phyloP scores from a whole-genome alignment of 495 filamentous ascomycete genomes.

The Penicillium alfredii region DNA sequence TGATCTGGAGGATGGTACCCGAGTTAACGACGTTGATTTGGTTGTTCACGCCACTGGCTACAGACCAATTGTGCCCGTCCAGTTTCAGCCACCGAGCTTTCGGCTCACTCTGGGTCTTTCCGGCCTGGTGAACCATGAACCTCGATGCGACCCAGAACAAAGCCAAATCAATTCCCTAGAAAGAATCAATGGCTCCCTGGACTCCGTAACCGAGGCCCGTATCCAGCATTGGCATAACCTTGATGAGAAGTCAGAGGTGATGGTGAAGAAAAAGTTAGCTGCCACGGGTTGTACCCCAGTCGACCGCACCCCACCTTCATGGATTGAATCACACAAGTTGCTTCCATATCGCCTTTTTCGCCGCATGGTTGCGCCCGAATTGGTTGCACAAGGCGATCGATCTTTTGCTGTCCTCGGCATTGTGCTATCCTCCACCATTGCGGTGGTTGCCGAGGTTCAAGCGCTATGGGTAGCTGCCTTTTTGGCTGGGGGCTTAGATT shows the following conservation, averaged over 20 bases:
- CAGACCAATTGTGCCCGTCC: conserved; percentile 55
- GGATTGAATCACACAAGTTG: conserved; percentile 14
- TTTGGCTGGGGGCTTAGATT: conserved; percentile 27
- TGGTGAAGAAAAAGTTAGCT: conserved; percentile 8
- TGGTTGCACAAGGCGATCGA: conserved; percentile 48
- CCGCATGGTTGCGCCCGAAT: conserved; percentile 47
- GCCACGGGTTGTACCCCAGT: conserved; percentile 4
- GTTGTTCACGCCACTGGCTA: conserved; percentile 44
- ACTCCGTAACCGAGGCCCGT: neutral
- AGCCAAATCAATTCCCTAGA: neutral
- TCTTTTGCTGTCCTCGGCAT: conserved; percentile 58
- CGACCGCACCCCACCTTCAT: conserved; percentile 9
- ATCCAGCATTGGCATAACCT: conserved; percentile 14
- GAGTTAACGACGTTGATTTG: conserved; percentile 38
- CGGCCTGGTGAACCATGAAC: neutral
- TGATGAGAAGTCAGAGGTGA: conserved; percentile 8
- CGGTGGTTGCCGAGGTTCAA: conserved; percentile 55
- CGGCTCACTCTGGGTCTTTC: conserved; percentile 19
- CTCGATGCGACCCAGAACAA: neutral
- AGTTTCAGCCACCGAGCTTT: conserved; percentile 33
- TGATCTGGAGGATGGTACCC: conserved; percentile 8
- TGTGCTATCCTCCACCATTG: conserved; percentile 49
- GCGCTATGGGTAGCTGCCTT: conserved; percentile 64
- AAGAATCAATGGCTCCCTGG: neutral
- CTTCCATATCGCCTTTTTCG: conserved; percentile 47